Base-by-base conservation (phyloP, 78 protist genomes). In the Planoprotostelium fungivorum region DNA sequence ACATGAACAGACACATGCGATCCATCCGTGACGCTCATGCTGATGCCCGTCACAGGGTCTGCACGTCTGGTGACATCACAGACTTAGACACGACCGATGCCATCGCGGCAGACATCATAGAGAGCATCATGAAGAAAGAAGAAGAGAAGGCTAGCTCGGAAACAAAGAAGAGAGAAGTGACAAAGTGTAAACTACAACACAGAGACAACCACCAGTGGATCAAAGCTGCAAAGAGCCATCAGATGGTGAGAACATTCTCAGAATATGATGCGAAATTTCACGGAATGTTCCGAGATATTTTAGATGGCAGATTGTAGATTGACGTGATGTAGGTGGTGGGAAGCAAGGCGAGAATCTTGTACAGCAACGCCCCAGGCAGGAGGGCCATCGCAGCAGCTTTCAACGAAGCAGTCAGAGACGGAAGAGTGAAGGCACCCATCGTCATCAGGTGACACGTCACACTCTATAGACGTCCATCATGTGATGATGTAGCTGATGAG, bases 181-280 rank as follows among this genome's bases (percentile, higher is more conserved):
- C 39, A 87, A n/a, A 86, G 87, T 89, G 88, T 0, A 83, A 88
- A 5, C 94, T 89, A 34, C 98, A 97, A 90, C 95, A 88, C 88
- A 35, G 89, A 37, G 98, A 97, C 88, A 97, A 97, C 89, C 91
- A 91, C 85, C 63, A 89, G n/a, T 97, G 98, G 98, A 96, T 97
- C 63, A 63, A 83, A 36, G 94, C 73, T 16, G 63, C 29, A 94
- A 95, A 25, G 89, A 10, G 23, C 31, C 73, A 51, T 25, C 73
- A 51, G 16, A 5, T 51, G 73, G 73, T 51, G 73, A 51, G 73
- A 16, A 25, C 73, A 51, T 51, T 16, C 5, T 25, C 86, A 37
- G 86, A 86, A 93, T 88, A 89, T 10, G 9, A 35, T 88, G 86
- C 89, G 89, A 87, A 38, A 85, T 25, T 36, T 85, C 37, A 85